Conservation (phyloP, 75 land plant genomes). For the Cupressus sempervirens region DNA sequence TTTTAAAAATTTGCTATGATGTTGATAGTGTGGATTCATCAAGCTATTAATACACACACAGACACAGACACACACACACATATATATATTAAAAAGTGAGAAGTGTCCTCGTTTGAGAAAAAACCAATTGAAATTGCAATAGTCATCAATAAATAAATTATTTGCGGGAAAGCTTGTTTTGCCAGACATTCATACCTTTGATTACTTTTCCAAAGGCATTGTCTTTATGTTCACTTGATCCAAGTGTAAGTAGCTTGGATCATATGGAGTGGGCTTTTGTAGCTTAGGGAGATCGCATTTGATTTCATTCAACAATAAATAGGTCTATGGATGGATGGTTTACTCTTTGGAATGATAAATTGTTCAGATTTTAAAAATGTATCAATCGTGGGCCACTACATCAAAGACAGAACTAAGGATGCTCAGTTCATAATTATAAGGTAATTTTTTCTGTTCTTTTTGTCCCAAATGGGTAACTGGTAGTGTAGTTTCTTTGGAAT, state of each 20-base stretch:
- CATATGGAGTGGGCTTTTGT: not conserved
- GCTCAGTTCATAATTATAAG: slow-evolving; percentile 98
- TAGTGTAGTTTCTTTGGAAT: not conserved
- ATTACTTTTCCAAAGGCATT: not conserved
- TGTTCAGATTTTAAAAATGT: slow-evolving; percentile 94
- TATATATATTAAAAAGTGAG: not conserved
- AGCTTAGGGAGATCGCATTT: not conserved
- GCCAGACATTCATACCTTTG: not conserved
- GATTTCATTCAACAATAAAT: not conserved
- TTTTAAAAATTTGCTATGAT: not conserved
- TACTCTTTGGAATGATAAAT: not conserved
- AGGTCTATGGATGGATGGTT: not conserved
- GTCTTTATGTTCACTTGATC: not conserved
- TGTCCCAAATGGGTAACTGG: not conserved
- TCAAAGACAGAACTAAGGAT: slow-evolving; percentile 94
- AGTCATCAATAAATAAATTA: not conserved
- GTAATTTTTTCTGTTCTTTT: slow-evolving; percentile 18
- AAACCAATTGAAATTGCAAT: not conserved
- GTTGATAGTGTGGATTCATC: not conserved
- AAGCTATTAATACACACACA: not conserved
- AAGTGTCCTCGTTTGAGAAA: not conserved
- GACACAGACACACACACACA: no score
- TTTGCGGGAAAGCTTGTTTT: not conserved
- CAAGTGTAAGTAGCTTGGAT: not conserved
- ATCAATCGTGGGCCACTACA: slow-evolving; percentile 96